A percentile compares a stretch with the other conserved stretches of the same genome.
Conservation (phyloP, 148 eudicot genomes). For the Arctostaphylos glauca region DNA sequence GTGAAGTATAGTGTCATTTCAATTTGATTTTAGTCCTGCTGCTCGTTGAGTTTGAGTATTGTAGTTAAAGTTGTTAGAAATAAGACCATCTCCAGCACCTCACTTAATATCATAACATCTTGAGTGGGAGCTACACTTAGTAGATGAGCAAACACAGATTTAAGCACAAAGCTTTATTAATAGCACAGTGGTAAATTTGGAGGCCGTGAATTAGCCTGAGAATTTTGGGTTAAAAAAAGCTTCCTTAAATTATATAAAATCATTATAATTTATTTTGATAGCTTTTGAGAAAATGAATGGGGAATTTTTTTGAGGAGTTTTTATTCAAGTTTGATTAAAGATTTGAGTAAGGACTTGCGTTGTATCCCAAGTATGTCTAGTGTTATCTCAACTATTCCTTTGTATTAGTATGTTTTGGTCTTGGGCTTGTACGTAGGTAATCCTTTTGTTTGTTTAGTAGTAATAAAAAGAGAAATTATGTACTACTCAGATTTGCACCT, state of each 20-base stretch:
- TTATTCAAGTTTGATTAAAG: too few relatives aligned
- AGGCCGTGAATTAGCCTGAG: not conserved
- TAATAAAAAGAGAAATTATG: too few relatives aligned
- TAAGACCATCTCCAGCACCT: not conserved
- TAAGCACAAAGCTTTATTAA: not conserved
- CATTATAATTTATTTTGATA: too few relatives aligned
- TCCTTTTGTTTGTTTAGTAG: too few relatives aligned
- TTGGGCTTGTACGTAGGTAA: too few relatives aligned
- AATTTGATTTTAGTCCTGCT: not conserved
- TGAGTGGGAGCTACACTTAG: not conserved
- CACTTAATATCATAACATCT: not conserved
- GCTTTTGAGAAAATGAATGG: too few relatives aligned
- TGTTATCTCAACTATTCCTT: too few relatives aligned
- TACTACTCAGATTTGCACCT: too few relatives aligned
- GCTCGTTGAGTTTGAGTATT: not conserved
- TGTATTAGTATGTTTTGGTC: too few relatives aligned
- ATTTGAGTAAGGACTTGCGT: too few relatives aligned
- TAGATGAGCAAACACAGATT: not conserved
- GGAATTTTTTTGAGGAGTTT: too few relatives aligned
- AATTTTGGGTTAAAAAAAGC: not conserved
- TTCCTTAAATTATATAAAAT: not conserved
- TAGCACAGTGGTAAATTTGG: not conserved
- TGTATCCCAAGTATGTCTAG: too few relatives aligned
- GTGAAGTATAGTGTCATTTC: not conserved
- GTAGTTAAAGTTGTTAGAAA: not conserved